A percentile compares a stretch with the other conserved stretches of the same genome.
Evolutionary conservation across 805 yeast genomes (phyloP).

Genomic region (Ascoidea rubescens): DNA sequence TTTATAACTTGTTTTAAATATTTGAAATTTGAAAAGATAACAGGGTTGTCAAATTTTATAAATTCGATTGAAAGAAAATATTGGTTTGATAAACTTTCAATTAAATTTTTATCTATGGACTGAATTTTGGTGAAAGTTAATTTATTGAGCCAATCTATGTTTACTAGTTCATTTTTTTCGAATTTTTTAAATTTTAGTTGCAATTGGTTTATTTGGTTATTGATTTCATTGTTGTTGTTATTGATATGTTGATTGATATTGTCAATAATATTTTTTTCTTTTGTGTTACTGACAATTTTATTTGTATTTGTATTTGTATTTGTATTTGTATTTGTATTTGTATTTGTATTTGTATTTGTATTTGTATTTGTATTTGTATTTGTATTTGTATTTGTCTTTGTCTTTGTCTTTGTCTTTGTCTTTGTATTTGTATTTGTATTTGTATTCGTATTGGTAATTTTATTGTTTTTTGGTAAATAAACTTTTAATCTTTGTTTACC

Average conservation of each 20-base stretch:
- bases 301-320: slow-evolving; percentile 5
- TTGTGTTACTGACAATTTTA: too few relatives aligned
- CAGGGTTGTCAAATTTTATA: slow-evolving; percentile 28
- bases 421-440: slow-evolving; percentile 5
- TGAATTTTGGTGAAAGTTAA: slow-evolving; percentile 7
- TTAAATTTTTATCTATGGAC: slow-evolving; percentile 4
- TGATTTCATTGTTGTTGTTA: slow-evolving; percentile 44
- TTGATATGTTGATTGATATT: slow-evolving; percentile 42
- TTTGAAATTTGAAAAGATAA: slow-evolving; percentile 25
- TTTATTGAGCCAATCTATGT: slow-evolving; percentile 7
- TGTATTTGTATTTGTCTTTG: slow-evolving; percentile 14
- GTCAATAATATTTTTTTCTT: slow-evolving; percentile 29
- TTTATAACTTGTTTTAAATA: slow-evolving; percentile 6
- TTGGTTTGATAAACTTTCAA: slow-evolving; percentile 3
- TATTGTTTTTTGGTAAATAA: slow-evolving; percentile 21
- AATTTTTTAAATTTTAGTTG: slow-evolving; percentile 5
- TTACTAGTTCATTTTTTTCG: slow-evolving; percentile 1
- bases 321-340: slow-evolving; percentile 16
- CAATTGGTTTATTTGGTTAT: slow-evolving; percentile 52
- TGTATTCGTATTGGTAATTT: slow-evolving; percentile 16
- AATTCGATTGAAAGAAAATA: slow-evolving; percentile 25
- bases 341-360: slow-evolving; percentile 9
- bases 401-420: too few relatives aligned
- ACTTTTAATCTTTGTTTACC: slow-evolving; percentile 54
- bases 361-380: slow-evolving; percentile 15